A percentile compares a stretch with the other conserved stretches of the same genome.
Conservation (phyloP, 164 flowering plant species). For the Echeveria elegans region DNA sequence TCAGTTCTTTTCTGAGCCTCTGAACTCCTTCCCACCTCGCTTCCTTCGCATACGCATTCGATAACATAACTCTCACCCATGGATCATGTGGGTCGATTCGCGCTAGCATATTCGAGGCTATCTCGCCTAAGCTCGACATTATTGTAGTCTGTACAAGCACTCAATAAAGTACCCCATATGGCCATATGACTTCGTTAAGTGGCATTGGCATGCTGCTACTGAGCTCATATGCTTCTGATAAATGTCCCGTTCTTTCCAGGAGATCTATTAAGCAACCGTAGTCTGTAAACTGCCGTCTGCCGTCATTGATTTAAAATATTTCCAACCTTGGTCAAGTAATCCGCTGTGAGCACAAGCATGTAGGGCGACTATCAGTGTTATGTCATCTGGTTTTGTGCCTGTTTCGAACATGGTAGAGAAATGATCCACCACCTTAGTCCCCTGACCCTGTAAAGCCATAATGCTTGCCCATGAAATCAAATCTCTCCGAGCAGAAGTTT, state of each 20-base stretch:
- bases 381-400: constrained; percentile 41
- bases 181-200: constrained; percentile 24
- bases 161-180: constrained; percentile 21
- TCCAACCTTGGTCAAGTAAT: constrained; percentile 55
- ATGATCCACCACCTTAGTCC: constrained; percentile 44
- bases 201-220: constrained; percentile 21
- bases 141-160: constrained; percentile 27
- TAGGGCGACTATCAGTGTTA: constrained; percentile 58
- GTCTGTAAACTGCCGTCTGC: constrained; percentile 28
- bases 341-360: constrained; percentile 74
- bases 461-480: constrained; percentile 63
- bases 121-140: constrained; percentile 22
- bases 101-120: constrained; percentile 18
- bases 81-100: constrained; percentile 23
- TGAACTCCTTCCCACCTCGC: constrained; percentile 20
- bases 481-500: constrained; percentile 46
- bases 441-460: constrained; percentile 60
- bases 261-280: constrained; percentile 26
- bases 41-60: constrained; percentile 25
- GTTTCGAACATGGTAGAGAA: constrained; percentile 41
- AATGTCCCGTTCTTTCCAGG: constrained; percentile 18
- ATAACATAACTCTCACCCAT: constrained; percentile 21
- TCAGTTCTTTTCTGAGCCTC: constrained; percentile 25
- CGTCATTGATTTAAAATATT: constrained; percentile 44
- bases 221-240: constrained; percentile 18